phyloP scores from a whole-genome alignment of 192 early-diverging fungal species.

The Phlyctochytrium bullatum region DNA sequence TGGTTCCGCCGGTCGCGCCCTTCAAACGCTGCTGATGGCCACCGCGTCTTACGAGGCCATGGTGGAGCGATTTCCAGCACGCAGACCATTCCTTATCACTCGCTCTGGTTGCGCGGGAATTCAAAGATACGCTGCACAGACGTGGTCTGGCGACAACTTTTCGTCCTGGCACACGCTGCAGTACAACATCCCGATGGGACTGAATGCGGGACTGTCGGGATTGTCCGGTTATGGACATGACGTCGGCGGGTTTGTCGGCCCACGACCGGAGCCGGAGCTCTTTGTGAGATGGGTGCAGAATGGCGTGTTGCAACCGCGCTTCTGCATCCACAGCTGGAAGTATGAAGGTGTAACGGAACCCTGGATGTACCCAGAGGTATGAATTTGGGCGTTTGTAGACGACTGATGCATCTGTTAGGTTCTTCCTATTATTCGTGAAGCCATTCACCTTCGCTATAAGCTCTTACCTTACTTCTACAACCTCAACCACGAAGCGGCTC shows the following conservation, averaged over 20 bases:
- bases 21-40: constrained; percentile 59
- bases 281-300: constrained; percentile 64
- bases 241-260: constrained; percentile 61
- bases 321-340: constrained; percentile 66
- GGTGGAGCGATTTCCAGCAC: constrained; percentile 23
- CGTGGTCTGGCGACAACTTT: constrained; percentile 61
- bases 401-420: too few relatives aligned
- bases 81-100: constrained; percentile 56
- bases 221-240: constrained; percentile 60
- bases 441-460: constrained; percentile 51
- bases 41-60: constrained; percentile 57
- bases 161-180: constrained; percentile 60
- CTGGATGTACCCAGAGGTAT: constrained; percentile 57
- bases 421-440: constrained; percentile 46
- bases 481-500: constrained; percentile 33
- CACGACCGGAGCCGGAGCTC: constrained; percentile 48
- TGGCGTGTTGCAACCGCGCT: constrained; percentile 54
- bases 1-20: constrained; percentile 39
- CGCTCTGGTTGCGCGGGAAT: constrained; percentile 45
- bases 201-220: constrained; percentile 43
- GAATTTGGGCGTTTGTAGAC: constrained; percentile 3
- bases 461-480: constrained; percentile 59
- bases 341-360: constrained; percentile 57
- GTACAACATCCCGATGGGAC: constrained; percentile 62
- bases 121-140: constrained; percentile 47